Percentiles rank a stretch among this genome's conserved stretches.
phyloP scores from a whole-genome alignment of 2,329 filamentous ascomycete species.

The Coniochaeta hoffmannii region DNA sequence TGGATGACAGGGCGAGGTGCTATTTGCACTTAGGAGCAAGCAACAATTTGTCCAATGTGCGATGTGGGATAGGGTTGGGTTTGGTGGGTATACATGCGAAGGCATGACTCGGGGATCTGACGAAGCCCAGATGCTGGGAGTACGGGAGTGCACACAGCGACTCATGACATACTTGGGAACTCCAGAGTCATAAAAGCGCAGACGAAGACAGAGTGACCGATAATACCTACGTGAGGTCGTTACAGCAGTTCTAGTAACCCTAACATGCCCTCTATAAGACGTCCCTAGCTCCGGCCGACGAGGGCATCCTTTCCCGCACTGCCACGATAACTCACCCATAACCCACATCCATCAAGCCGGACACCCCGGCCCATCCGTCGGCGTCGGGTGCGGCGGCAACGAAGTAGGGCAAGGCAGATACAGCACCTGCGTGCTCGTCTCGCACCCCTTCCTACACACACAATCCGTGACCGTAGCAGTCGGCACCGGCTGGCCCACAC shows the following conservation, averaged over 20 bases:
- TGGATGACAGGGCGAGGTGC: neutral
- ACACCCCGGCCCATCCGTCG: neutral
- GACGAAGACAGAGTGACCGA: no score
- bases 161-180: no score
- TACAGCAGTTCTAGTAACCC: no score
- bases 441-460: slow-evolving; percentile 8
- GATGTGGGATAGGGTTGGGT: neutral
- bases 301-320: no score
- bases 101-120: neutral
- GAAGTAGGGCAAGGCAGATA: slow-evolving; percentile 6
- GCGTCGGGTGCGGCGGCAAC: neutral
- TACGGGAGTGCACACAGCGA: no score
- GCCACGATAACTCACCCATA: no score
- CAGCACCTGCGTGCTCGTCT: slow-evolving; percentile 3
- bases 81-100: neutral
- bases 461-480: slow-evolving; percentile 6
- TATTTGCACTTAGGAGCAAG: neutral
- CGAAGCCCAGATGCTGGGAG: no score
- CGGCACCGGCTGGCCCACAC: slow-evolving; percentile 1
- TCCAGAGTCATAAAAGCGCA: no score
- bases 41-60: neutral
- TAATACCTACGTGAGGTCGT: no score
- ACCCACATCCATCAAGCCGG: neutral
- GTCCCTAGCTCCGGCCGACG: no score
- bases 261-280: no score